Evolutionary conservation across 495 filamentous ascomycete genomes (phyloP), one percentile per base, ranked within the genome.

Genomic region (Parathielavia appendiculata): DNA sequence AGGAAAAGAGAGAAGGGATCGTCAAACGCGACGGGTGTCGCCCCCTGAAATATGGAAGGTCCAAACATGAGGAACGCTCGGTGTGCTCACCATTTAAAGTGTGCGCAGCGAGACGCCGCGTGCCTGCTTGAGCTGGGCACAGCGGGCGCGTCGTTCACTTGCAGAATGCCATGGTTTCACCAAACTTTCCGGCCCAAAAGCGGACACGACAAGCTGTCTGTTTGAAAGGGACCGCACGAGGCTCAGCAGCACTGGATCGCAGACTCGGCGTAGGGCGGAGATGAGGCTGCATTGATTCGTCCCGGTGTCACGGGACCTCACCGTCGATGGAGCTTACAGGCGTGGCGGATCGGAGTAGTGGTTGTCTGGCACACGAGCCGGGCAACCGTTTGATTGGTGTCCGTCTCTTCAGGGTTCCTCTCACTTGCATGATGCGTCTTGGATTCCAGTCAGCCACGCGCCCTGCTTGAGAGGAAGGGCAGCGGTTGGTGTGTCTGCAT

Each of bases 371-470:
- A 43, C 50, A 66, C 43, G 57, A 66, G 57, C 60, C 54, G 61
- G 66, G 66, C 63, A 47, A 58, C 38, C 58, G 60, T 52, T n/a
- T 56, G 52, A 66, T 62, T 63, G 63, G 63, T 30, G 58, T 35
- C 56, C 55, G 43, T 30, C 26, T 39, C 54, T 35, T 51, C 48
- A 53, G 22, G 48, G 22, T 39, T 40, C 56, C 48, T 50, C 38
- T 55, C 40, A 20, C 23, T 34, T n/a, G 55, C 55, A 58, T 43
- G 51, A 41, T 49, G 40, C 54, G 53, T 46, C 22, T 54, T 39
- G 36, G 17, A 52, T 32, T 50, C 46, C 55, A 54, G 56, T 55
- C 47, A 52, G 46, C 53, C 49, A 48, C 43, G 46, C 48, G 59
- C 62, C 58, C 56, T 67, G 61, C 53, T 64, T 58, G 52, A 52